Conservation (phyloP, 2,329 filamentous ascomycete species). For the Ophiocordyceps camponoti-saundersi region DNA sequence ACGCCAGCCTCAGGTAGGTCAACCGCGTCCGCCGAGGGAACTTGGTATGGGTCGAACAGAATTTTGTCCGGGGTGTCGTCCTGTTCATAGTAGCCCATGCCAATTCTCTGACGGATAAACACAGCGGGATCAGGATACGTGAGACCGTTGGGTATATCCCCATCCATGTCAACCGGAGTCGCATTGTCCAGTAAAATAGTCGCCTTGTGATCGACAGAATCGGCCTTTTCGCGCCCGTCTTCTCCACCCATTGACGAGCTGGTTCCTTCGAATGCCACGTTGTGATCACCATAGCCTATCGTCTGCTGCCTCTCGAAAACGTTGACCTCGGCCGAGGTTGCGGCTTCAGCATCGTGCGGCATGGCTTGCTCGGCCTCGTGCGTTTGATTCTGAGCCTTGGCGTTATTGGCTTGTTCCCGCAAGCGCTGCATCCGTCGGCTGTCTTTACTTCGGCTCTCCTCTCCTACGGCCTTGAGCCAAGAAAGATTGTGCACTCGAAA, state of each 20-base stretch:
- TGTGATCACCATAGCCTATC: conserved; percentile 13
- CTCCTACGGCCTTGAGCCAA: conserved; percentile 52
- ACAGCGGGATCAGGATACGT: conserved; percentile 32
- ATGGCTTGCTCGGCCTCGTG: conserved; percentile 10
- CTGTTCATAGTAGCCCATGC: conserved; percentile 44
- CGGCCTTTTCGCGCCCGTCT: too few relatives aligned
- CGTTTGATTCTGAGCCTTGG: conserved; percentile 32
- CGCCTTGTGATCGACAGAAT: not conserved
- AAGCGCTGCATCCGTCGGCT: conserved; percentile 39
- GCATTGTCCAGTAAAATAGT: not conserved
- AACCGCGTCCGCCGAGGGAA: conserved; percentile 27
- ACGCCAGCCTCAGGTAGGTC: conserved; percentile 26
- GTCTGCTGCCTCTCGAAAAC: not conserved
- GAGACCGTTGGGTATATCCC: not conserved
- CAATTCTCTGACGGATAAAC: conserved; percentile 30
- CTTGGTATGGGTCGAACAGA: conserved; percentile 41
- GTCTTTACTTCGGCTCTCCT: conserved; percentile 38
- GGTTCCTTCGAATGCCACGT: conserved; percentile 7
- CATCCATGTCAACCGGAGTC: not conserved
- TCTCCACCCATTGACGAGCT: too few relatives aligned
- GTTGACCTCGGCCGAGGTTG: not conserved
- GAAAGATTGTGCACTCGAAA: conserved; percentile 76
- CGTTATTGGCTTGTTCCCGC: conserved; percentile 37
- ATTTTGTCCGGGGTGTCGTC: conserved; percentile 40
- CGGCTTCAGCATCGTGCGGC: conserved; percentile 4